Evolutionary conservation across 257 asterid species (phyloP).

Genomic region (Plectranthus barbatus): DNA sequence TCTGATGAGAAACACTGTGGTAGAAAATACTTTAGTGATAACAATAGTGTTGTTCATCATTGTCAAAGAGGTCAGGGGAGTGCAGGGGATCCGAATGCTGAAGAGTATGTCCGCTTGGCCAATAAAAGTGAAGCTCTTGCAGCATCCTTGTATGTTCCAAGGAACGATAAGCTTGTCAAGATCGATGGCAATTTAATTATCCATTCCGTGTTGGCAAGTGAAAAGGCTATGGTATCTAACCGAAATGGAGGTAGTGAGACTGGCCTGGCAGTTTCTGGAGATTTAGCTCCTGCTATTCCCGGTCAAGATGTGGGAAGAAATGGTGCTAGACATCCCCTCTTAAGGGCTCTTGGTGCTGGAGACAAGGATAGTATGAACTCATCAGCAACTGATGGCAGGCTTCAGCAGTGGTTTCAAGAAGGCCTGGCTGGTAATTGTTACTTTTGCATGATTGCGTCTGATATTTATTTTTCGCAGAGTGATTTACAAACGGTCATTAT

Average conservation of each 20-base stretch:
- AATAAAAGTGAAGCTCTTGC: conserved; percentile 60
- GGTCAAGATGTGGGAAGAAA: conserved; percentile 44
- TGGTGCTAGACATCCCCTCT: conserved; percentile 36
- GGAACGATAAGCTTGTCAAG: conserved; percentile 70
- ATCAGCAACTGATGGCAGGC: conserved; percentile 60
- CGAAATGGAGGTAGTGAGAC: conserved; percentile 46
- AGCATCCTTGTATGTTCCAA: conserved; percentile 70
- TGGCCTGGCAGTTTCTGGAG: conserved; percentile 60
- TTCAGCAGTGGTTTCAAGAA: conserved; percentile 97
- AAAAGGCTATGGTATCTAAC: conserved; percentile 63
- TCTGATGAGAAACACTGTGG: conserved; percentile 27
- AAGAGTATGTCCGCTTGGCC: conserved; percentile 29
- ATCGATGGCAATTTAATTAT: conserved; percentile 73
- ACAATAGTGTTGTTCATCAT: conserved; percentile 19
- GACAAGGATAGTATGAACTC: conserved; percentile 49
- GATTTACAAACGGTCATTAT: background rate
- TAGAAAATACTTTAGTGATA: conserved; percentile 28
- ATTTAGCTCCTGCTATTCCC: conserved; percentile 45
- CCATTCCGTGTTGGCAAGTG: conserved; percentile 67
- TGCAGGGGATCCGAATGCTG: conserved; percentile 27
- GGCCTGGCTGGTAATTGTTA: conserved; percentile 80
- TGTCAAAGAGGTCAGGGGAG: conserved; percentile 23
- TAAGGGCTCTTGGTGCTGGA: conserved; percentile 54
- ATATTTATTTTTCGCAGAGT: background rate
- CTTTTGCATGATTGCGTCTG: background rate